Base-by-base conservation (phyloP, 768 basidiomycete genomes). In the Harrya chromipes region DNA sequence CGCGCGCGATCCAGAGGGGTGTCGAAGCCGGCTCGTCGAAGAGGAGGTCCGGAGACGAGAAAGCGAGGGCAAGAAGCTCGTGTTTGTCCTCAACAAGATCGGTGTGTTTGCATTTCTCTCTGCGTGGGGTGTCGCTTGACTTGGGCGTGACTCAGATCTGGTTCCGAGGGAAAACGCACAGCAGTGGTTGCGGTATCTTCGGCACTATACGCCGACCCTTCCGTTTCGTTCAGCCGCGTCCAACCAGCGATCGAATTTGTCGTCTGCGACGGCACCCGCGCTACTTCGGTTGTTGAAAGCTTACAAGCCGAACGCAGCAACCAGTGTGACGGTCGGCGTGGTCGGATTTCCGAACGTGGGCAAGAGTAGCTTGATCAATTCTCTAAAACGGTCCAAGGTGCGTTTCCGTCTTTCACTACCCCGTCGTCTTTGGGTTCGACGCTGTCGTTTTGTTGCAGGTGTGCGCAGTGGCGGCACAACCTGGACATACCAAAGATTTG, bases 321-420 rank as follows among this genome's bases (percentile, higher is more conserved):
- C 84, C 27, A 87, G 82, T 54, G 74, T 91, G 43, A 93, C 90
- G 0, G 80, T 95, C 43, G 93, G 93, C 14, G 90, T 98, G 16
- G 90, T 97, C 4, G 95, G 95, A 2, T 95, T 93, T 69, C 95
- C 95, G 1, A 98, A 98, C 67, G 95, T 98, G 40, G 95, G 95
- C 13, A 98, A 98, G 72, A 94, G 91, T 49, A 89, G 85, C 61
- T 64, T 98, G 50, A 94, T 99, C 67, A 98, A 98, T 67, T 87
- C 90, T 38, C 71, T 99, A 44, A 94, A 93, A 69, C 73, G 92
- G 33, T 81, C 83, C 52, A 93, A 90, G 71, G 87, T 85, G 20
- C 1, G 71, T 56, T n/a, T 6, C 17, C 19, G 17, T 41, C n/a
- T 43, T 3, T 57, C 14, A 12, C 40, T 20, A 10, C 16, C 7